Conservation (phyloP, 768 basidiomycete genomes). For the Hypsizygus marmoreus region DNA sequence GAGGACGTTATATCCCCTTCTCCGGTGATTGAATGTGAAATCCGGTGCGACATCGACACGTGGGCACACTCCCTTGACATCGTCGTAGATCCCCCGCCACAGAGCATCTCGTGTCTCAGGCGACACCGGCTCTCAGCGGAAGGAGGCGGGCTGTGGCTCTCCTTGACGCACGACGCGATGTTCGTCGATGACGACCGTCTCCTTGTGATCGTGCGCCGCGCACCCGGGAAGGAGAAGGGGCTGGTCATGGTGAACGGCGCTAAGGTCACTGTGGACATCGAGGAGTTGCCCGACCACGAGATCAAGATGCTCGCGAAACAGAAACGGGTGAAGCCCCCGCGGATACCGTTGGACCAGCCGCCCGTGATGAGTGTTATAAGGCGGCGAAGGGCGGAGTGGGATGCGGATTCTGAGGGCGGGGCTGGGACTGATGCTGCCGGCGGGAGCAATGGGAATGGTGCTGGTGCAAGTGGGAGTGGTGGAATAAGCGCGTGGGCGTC, state of each 20-base stretch:
- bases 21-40: constrained; percentile 80
- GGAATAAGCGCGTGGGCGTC: constrained; percentile 46
- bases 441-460: no score
- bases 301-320: constrained; percentile 79
- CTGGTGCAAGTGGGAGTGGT: no score
- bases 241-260: constrained; percentile 88
- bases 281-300: constrained; percentile 85
- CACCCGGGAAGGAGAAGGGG: constrained; percentile 78
- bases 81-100: constrained; percentile 91
- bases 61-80: constrained; percentile 86
- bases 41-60: constrained; percentile 89
- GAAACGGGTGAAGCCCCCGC: constrained; percentile 82
- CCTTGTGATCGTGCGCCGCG: constrained; percentile 71
- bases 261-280: constrained; percentile 81
- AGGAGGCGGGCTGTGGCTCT: constrained; percentile 94
- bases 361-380: constrained; percentile 75
- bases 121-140: constrained; percentile 84
- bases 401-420: constrained; percentile 44
- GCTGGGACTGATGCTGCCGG: no score
- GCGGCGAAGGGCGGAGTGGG: constrained; percentile 73
- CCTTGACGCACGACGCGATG: constrained; percentile 83
- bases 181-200: constrained; percentile 78
- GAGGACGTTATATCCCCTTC: constrained; percentile 31
- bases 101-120: constrained; percentile 76
- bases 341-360: constrained; percentile 93